These are phyloP conservation scores for Backusella parvicylindrica DNA, from an alignment of 192 early-diverging fungal genomes.

Conservation along the genomic window DNA sequence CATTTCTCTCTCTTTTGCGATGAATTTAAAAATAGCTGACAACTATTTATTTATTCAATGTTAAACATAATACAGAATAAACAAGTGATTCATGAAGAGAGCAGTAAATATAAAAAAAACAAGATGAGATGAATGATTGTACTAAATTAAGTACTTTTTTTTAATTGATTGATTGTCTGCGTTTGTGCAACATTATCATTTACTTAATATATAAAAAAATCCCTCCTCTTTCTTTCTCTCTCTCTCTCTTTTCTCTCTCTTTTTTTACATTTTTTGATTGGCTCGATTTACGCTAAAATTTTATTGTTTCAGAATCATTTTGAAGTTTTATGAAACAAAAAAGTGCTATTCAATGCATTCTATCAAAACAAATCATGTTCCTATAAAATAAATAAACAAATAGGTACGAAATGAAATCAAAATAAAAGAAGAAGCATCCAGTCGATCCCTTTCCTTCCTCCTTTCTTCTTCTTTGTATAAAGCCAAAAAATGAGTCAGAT, in stretches of 20 bases:
- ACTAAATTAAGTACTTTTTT: not conserved
- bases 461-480: not conserved
- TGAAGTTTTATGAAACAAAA: not conserved
- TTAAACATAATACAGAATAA: too few species aligned
- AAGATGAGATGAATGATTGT: not conserved
- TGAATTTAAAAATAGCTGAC: too few species aligned
- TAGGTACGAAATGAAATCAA: not conserved
- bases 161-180: not conserved
- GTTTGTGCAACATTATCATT: not conserved
- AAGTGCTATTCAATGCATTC: not conserved
- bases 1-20: too few species aligned
- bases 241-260: not conserved
- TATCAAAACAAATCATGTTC: not conserved
- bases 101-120: too few species aligned
- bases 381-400: constrained; percentile 5
- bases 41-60: too few species aligned
- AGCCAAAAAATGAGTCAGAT: constrained; percentile 9
- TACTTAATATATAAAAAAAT: not conserved
- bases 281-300: not conserved
- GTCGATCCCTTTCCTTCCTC: not conserved
- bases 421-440: not conserved
- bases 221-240: not conserved
- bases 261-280: not conserved
- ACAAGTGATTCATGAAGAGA: too few species aligned
- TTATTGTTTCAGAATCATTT: not conserved